Conservation (phyloP, 768 basidiomycete genomes). For the Panaeolus papilionaceus region DNA sequence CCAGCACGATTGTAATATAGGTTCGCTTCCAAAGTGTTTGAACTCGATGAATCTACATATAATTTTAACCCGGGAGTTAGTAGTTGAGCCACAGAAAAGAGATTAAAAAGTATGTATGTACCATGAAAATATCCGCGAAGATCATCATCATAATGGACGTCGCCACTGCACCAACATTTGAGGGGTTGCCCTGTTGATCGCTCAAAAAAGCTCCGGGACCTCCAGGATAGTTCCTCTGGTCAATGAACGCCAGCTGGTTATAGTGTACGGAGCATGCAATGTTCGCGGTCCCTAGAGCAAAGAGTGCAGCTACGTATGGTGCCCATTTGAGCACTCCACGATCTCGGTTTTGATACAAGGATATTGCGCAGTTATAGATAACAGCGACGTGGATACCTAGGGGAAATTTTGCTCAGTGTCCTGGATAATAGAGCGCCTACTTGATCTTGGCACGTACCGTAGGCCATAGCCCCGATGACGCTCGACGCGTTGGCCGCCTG, state of each 20-base stretch:
- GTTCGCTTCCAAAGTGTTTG: neutral
- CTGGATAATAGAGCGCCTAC: neutral
- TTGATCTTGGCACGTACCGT: conserved; percentile 8
- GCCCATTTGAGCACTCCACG: conserved; percentile 8
- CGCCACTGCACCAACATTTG: neutral
- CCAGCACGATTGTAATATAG: neutral
- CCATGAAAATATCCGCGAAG: neutral
- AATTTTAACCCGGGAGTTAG: neutral
- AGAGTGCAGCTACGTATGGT: conserved; percentile 17
- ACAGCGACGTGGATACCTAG: neutral
- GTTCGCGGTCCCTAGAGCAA: conserved; percentile 20
- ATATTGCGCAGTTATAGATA: neutral
- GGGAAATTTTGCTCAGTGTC: neutral
- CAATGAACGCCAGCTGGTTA: conserved; percentile 16
- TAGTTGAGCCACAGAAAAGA: neutral
- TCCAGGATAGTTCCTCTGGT: conserved; percentile 20
- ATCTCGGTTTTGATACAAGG: neutral
- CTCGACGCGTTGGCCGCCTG: conserved; percentile 7
- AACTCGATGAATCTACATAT: neutral
- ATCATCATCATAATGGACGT: conserved; percentile 2
- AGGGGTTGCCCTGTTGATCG: neutral
- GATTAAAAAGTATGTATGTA: neutral
- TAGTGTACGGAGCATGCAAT: conserved; percentile 17
- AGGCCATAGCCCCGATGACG: conserved; percentile 13
- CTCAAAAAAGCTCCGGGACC: neutral